Evolutionary conservation across 1,284 basidiomycete species (phyloP), one percentile per base, ranked within the genome.

Genomic region (Malassezia caprae): DNA sequence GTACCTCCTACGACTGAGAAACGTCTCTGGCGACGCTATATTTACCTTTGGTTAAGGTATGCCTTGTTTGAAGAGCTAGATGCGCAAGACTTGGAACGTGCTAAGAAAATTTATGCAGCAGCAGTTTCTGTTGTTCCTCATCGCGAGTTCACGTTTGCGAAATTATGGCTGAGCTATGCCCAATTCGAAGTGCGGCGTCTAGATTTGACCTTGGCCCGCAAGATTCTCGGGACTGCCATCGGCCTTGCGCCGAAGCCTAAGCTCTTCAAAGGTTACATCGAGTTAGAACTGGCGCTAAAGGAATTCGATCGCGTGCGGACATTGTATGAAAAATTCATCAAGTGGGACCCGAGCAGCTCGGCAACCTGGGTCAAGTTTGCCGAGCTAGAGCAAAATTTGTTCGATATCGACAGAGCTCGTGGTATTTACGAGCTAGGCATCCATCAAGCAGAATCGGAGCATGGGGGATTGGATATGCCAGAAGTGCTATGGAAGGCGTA

Each of bases 21-120:
- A 76, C 79, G 90, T 41, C 86, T 67, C 37, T 72, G 68, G 67
- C 79, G 94, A 69, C 78, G 94, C 61, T 99, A 98, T 75, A 91
- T 99, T 61, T 96, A 94, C 79, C 54, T 96, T 23, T 96, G 91
- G 91, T 76, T 96, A 40, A 84, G 90, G 74, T 99, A 98, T 76
- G 91, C 94, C 0, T 77, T 96, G 27, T 98, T 98, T 65, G 94
- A 99, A 76, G 94, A 98, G 77, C 84, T 90, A 42, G 93, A 96
- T 61, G 86, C 85, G 0, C 87, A 88, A 82, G 91, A 98, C 70
- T 86, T 83, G 63, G 80, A 80, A 28, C 84, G 93, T 6, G 80
- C 88, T 15, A 81, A 90, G 48, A 87, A 96, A 68, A 85, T 98
- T 28, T 96, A 93, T 78, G 86, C 90, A 76, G 90, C 90, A 0